These are phyloP conservation scores for Macaranga tanarius DNA, from an alignment of 441 rosid genomes.

Conservation along the genomic window DNA sequence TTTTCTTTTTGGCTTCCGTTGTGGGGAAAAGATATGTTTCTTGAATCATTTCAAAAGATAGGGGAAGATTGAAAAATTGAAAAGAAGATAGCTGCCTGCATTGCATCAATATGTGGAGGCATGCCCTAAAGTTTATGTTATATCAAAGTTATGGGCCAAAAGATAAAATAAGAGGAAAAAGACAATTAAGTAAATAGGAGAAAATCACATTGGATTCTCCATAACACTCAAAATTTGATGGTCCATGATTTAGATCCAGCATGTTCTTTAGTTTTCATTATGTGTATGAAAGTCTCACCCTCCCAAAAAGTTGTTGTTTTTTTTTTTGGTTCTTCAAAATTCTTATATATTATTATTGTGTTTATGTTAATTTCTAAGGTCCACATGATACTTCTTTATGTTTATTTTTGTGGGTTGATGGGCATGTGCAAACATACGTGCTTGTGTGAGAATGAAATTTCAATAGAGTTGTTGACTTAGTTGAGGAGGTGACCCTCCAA, in stretches of 20 bases:
- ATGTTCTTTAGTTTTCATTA: constrained; percentile 11
- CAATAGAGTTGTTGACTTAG: constrained; percentile 25
- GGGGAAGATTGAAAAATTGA: neutral
- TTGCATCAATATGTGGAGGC: constrained; percentile 22
- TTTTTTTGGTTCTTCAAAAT: neutral
- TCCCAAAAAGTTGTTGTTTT: neutral
- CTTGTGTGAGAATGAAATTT: constrained; percentile 12
- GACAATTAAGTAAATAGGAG: constrained; percentile 20
- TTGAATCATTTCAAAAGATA: constrained; percentile 21
- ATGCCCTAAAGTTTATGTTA: constrained; percentile 18
- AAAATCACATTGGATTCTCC: constrained; percentile 45
- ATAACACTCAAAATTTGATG: constrained; percentile 17
- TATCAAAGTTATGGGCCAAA: constrained; percentile 26
- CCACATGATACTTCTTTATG: constrained; percentile 5
- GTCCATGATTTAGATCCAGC: constrained; percentile 14
- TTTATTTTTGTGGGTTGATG: neutral
- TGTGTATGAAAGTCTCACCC: neutral
- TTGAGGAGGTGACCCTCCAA: constrained; percentile 34
- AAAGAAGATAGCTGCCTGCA: constrained; percentile 14
- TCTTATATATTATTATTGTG: neutral
- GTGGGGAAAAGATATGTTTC: constrained; percentile 15
- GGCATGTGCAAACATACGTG: neutral
- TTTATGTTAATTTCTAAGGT: neutral
- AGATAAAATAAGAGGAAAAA: neutral
- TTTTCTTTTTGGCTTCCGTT: constrained; percentile 7